Evolutionary conservation across 2,329 filamentous ascomycete genomes (phyloP).

Genomic region (Aureobasidium sp.): DNA sequence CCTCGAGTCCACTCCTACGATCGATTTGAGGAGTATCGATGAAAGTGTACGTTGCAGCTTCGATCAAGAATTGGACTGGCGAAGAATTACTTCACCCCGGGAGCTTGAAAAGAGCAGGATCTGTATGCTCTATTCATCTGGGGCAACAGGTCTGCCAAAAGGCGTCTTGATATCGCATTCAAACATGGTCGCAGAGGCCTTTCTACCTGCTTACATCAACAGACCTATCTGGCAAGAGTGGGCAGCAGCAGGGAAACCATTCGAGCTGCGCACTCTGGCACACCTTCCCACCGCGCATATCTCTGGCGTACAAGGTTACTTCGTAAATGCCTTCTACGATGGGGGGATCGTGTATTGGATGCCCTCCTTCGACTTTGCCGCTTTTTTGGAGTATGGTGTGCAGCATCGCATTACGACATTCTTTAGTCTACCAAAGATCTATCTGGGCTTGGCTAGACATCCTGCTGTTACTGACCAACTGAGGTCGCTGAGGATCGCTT

Average conservation of each 20-base stretch:
- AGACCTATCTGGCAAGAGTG: constrained; percentile 13
- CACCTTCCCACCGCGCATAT: constrained; percentile 38
- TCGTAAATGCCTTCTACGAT: constrained; percentile 34
- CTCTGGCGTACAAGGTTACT: constrained; percentile 35
- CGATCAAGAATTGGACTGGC: constrained; percentile 44
- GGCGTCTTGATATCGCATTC: constrained; percentile 26
- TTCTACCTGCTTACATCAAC: background rate
- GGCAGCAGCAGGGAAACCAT: constrained; percentile 11
- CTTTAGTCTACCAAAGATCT: constrained; percentile 57
- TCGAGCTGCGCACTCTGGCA: constrained; percentile 30
- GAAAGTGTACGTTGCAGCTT: constrained; percentile 19
- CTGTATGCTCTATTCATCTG: constrained; percentile 39
- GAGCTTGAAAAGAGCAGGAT: constrained; percentile 42
- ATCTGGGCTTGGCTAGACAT: constrained; percentile 52
- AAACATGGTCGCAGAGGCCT: constrained; percentile 23
- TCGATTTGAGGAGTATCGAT: background rate
- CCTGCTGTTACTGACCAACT: constrained; percentile 42
- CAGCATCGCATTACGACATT: constrained; percentile 48
- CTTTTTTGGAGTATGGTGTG: constrained; percentile 49
- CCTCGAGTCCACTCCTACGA: background rate
- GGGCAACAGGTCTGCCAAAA: constrained; percentile 44
- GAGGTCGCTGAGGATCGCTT: constrained; percentile 28
- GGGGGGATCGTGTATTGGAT: constrained; percentile 53
- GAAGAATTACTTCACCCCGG: constrained; percentile 44
- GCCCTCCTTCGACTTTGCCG: constrained; percentile 50